phyloP scores from a whole-genome alignment of 179 eudicot species.

The Amaranthus tricolor region DNA sequence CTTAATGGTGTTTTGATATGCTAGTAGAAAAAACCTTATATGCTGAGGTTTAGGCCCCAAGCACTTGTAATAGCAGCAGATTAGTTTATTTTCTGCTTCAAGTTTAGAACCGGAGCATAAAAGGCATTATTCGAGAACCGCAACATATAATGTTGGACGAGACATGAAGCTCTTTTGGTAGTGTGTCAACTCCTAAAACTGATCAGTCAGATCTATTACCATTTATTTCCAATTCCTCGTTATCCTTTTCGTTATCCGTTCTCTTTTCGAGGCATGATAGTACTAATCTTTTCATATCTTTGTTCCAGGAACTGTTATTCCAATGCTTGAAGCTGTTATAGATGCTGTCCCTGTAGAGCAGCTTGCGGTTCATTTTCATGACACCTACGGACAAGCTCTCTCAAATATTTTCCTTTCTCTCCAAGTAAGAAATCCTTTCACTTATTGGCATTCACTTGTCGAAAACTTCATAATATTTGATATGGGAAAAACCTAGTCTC shows the following conservation, averaged over 20 bases:
- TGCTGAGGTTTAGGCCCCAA: too few relatives aligned
- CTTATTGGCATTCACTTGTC: not conserved
- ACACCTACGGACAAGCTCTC: slow-evolving; percentile 97
- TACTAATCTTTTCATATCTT: slow-evolving; percentile 8
- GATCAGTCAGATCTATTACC: not conserved
- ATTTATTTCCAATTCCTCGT: not conserved
- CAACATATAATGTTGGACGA: not conserved
- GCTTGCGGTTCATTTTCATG: slow-evolving; percentile 98
- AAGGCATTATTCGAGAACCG: too few relatives aligned
- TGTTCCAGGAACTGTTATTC: slow-evolving; percentile 68
- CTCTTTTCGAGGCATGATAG: not conserved
- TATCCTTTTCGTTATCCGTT: not conserved
- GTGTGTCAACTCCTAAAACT: not conserved
- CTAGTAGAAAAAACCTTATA: too few relatives aligned
- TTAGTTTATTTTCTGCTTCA: too few relatives aligned
- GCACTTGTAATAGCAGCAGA: too few relatives aligned
- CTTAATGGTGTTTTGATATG: not conserved
- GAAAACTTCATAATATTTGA: not conserved
- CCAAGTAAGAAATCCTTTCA: slow-evolving; percentile 51
- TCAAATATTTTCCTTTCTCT: slow-evolving; percentile 86
- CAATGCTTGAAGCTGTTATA: slow-evolving; percentile 90
- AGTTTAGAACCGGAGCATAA: too few relatives aligned
- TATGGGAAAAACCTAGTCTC: not conserved
- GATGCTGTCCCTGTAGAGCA: slow-evolving; percentile 73
- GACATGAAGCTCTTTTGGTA: not conserved